A percentile compares a stretch with the other conserved stretches of the same genome.
Conservation (phyloP, 2,329 filamentous ascomycete genomes). For the Zymoseptoria passerinii region DNA sequence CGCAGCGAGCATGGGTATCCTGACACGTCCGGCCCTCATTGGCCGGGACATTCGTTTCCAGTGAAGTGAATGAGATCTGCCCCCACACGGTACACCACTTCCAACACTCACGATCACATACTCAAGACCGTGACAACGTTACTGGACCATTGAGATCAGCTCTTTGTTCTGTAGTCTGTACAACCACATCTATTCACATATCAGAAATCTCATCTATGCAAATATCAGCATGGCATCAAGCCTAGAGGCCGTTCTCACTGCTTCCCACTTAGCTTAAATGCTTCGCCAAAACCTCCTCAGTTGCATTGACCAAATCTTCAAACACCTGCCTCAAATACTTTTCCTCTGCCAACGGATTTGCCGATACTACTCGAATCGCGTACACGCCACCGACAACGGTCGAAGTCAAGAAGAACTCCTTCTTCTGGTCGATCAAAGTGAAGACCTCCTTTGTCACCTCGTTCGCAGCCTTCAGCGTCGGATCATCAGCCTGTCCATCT, state of each 20-base stretch:
- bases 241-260: neutral
- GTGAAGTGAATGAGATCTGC: neutral
- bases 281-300: conserved; percentile 46
- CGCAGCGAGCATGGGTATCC: too few relatives aligned
- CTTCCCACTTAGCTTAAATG: neutral
- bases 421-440: conserved; percentile 62
- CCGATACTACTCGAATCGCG: conserved; percentile 74
- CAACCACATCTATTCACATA: neutral
- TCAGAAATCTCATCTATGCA: neutral
- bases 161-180: neutral
- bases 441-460: conserved; percentile 65
- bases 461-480: conserved; percentile 52
- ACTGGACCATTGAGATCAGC: neutral
- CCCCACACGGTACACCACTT: neutral
- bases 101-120: neutral
- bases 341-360: conserved; percentile 60
- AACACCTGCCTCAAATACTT: conserved; percentile 66
- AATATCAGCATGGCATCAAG: neutral
- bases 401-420: conserved; percentile 75
- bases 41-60: neutral
- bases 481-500: conserved; percentile 25
- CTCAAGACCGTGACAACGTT: neutral
- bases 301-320: conserved; percentile 58
- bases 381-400: conserved; percentile 65
- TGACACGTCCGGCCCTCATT: too few relatives aligned